phyloP scores from a whole-genome alignment of 2,329 filamentous ascomycete genomes.

The Ilyonectria robusta region DNA sequence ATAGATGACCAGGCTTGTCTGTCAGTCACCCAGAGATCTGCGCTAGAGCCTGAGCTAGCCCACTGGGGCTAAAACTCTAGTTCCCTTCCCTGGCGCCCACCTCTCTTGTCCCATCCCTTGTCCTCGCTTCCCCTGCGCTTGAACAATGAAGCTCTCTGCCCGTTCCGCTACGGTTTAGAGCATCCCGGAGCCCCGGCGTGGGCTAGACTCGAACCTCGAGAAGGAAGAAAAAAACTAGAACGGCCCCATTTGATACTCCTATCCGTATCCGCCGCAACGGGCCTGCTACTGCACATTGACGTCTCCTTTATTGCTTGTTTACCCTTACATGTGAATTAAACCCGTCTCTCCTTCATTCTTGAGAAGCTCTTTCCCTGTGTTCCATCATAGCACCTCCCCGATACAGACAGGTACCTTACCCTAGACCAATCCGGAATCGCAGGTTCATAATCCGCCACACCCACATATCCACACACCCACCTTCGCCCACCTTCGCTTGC shows the following conservation, averaged over 20 bases:
- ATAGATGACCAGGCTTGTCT: constrained; percentile 20
- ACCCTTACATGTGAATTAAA: neutral
- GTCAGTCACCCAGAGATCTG: constrained; percentile 26
- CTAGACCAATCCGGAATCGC: constrained; percentile 22
- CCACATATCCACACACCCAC: constrained; percentile 13
- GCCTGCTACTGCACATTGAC: neutral
- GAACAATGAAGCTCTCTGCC: neutral
- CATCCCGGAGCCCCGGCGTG: neutral
- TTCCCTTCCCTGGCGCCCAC: constrained; percentile 14
- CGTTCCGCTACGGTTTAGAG: neutral
- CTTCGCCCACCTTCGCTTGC: constrained; percentile 16
- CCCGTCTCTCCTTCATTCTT: neutral
- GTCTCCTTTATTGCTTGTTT: neutral
- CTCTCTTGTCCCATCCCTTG: constrained; percentile 1
- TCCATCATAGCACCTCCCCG: neutral
- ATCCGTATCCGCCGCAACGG: neutral
- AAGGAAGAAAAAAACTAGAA: neutral
- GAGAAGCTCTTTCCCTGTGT: neutral
- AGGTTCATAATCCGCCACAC: constrained; percentile 6
- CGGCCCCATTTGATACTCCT: neutral
- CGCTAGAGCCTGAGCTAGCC: constrained; percentile 29
- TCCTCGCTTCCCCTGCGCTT: neutral
- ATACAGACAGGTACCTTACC: constrained; percentile 18
- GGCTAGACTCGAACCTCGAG: neutral
- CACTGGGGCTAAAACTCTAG: constrained; percentile 20